A percentile compares a stretch with the other conserved stretches of the same genome.
phyloP scores from a whole-genome alignment of 768 basidiomycete genomes.

The Kwoniella mangroviensis region DNA sequence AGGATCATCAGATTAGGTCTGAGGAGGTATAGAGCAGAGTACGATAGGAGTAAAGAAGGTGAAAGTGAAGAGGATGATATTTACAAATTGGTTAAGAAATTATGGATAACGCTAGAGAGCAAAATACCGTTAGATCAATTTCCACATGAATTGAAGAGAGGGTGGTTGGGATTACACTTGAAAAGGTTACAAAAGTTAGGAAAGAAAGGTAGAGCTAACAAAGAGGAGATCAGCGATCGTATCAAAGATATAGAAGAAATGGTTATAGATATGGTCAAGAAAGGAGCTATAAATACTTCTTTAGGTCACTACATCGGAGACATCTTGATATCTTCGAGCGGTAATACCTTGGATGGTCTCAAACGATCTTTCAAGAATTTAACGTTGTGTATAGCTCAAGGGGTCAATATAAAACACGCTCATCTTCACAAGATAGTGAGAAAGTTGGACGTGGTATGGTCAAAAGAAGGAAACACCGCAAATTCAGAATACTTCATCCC shows the following conservation, averaged over 20 bases:
- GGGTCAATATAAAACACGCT: constrained; percentile 1
- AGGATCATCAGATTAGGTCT: constrained; percentile 16
- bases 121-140: background rate
- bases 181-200: background rate
- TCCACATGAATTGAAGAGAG: constrained; percentile 16
- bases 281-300: background rate
- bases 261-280: constrained; percentile 8
- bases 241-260: constrained; percentile 9
- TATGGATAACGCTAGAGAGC: constrained; percentile 5
- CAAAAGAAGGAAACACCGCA: background rate
- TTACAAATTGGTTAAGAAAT: constrained; percentile 14
- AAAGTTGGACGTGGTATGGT: background rate
- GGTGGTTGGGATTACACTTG: constrained; percentile 19
- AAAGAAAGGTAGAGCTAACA: background rate
- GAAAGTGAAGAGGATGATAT: constrained; percentile 5
- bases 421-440: constrained; percentile 16
- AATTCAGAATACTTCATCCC: constrained; percentile 8
- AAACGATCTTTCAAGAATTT: constrained; percentile 9
- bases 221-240: background rate
- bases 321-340: constrained; percentile 7
- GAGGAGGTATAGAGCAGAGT: constrained; percentile 3
- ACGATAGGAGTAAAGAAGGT: background rate
- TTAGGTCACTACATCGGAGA: constrained; percentile 14
- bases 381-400: constrained; percentile 14
- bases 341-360: constrained; percentile 5